Conservation (phyloP, 2,329 filamentous ascomycete species). For the Emergomyces pasteurianus region DNA sequence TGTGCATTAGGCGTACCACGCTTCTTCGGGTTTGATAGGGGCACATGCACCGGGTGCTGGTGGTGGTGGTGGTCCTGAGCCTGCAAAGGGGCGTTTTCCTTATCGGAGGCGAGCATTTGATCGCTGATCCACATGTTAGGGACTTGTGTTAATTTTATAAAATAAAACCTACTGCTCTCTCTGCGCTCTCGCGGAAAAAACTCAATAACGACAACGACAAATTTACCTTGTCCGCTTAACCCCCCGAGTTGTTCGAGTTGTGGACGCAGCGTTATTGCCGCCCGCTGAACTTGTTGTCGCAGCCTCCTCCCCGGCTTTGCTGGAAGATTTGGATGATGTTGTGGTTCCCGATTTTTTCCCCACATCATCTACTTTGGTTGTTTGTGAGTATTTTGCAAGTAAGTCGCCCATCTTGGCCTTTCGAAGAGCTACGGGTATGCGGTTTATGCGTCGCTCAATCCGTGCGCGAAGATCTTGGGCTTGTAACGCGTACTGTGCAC, state of each 20-base stretch:
- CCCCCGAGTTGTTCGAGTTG: conserved; percentile 13
- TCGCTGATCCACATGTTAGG: conserved; percentile 39
- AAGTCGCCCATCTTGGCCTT: conserved; percentile 75
- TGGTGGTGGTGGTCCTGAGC: conserved; percentile 2
- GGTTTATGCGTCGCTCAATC: conserved; percentile 85
- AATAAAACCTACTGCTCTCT: neutral
- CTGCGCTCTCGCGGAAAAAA: neutral
- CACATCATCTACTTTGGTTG: conserved; percentile 26
- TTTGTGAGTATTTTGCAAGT: conserved; percentile 40
- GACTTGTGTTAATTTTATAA: conserved; percentile 6
- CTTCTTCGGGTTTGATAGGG: conserved; percentile 60
- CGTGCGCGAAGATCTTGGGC: conserved; percentile 73
- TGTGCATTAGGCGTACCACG: conserved; percentile 30
- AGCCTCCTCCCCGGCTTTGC: conserved; percentile 15
- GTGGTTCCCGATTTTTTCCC: conserved; percentile 21
- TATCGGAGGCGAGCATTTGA: conserved; percentile 54
- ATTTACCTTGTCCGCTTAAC: conserved; percentile 23
- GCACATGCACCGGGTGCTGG: conserved; percentile 28
- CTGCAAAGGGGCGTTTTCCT: conserved; percentile 53
- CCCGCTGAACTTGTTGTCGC: conserved; percentile 18
- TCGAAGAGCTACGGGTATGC: conserved; percentile 69
- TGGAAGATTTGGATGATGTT: conserved; percentile 15
- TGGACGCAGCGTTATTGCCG: conserved; percentile 19
- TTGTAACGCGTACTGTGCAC: conserved; percentile 80
- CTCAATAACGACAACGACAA: neutral